phyloP scores from a whole-genome alignment of 1,139 yeast genomes.

The Suhomyces coccinellae region DNA sequence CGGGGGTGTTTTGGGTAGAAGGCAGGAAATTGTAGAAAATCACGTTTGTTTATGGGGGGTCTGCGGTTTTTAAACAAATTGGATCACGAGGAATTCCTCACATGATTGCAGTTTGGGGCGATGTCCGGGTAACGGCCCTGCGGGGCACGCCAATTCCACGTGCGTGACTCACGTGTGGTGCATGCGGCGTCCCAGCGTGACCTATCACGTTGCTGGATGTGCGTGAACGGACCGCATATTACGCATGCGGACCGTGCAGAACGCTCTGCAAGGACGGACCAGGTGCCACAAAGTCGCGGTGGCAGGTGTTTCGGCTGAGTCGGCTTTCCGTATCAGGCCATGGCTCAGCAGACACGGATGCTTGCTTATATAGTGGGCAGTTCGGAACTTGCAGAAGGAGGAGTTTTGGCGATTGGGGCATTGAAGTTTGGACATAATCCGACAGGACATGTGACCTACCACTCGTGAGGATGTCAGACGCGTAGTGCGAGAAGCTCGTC shows the following conservation, averaged over 20 bases:
- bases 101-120: conserved; percentile 18
- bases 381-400: too few relatives aligned
- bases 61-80: conserved; percentile 13
- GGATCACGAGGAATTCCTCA: conserved; percentile 32
- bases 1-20: not conserved
- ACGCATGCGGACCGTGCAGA: conserved; percentile 4
- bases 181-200: conserved; percentile 2
- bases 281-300: conserved; percentile 2
- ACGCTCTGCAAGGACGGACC: conserved; percentile 1
- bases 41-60: conserved; percentile 15
- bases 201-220: conserved; percentile 4
- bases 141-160: conserved; percentile 1
- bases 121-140: conserved; percentile 4
- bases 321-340: not conserved
- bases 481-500: not conserved
- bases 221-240: not conserved
- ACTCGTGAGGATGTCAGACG: not conserved
- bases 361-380: not conserved
- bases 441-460: not conserved
- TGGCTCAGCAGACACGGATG: not conserved
- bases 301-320: not conserved
- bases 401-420: not conserved
- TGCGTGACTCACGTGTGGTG: conserved; percentile 2
- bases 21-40: conserved; percentile 10
- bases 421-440: not conserved